Base-by-base conservation (phyloP, 345 rosid genomes). In the Eucalyptus leucophloia region DNA sequence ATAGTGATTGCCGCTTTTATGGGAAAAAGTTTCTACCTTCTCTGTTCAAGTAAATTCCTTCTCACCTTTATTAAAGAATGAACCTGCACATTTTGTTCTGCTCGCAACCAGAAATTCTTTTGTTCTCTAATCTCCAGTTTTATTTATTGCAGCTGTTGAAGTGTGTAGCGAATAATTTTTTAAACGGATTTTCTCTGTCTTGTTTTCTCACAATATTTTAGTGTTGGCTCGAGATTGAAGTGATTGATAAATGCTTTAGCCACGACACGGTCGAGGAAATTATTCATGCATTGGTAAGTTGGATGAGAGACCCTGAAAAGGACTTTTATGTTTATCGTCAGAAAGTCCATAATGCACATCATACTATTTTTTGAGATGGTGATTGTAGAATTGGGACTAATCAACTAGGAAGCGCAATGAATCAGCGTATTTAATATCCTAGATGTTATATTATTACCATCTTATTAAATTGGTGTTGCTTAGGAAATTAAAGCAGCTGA, bases 171-270 rank as follows among this genome's bases (percentile, higher is more conserved):
- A 26, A 26, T 58, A 8, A 7, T 44, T 44, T 44, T 82, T 26
- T 58, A 58, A 3, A 5, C 4, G 8, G 45, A 8, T 8, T 82
- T 10, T 24, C 7, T 81, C 44, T 72, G 5, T 88, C 47, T 44
- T 13, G 26, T 34, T 60, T 40, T 47, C 17, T 45, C 49, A 9
- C 54, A 23, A 19, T 86, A 72, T 30, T 16, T 90, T 53, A 53
- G 56, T 87, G 60, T 86, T 90, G 62, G 86, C 91, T 88, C 94
- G 96, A 98, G 98, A 93, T 44, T 51, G 54, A 51, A 51, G 54
- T 51, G 54, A 51, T 51, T 0, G 2, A 51, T 51, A 51, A 51
- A 18, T 51, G 23, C 21, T 51, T 51, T 51, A 51, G 8, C 54
- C 23, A 18, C 0, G 9, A 51, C 54, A 51, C 9, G 3, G 9